These are phyloP conservation scores for Peronospora farinosa DNA, from an alignment of 352 stramenopile species.

Conservation along the genomic window DNA sequence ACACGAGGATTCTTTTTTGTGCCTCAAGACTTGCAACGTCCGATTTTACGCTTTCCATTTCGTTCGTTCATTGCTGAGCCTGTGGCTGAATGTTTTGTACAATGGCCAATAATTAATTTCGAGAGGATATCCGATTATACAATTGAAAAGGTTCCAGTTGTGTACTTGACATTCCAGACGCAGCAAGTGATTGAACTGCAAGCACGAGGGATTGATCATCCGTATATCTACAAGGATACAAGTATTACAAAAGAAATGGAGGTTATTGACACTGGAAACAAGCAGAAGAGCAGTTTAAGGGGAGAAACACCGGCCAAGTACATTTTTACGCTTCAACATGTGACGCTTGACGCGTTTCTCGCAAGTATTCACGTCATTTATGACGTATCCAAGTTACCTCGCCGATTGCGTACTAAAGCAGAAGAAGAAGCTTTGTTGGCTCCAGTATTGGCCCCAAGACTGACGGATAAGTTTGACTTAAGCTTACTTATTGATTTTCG, in stretches of 20 bases:
- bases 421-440: slow-evolving; percentile 63
- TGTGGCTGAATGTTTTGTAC: slow-evolving; percentile 44
- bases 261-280: slow-evolving; percentile 6
- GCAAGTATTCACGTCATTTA: slow-evolving; percentile 52
- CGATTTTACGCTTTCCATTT: slow-evolving; percentile 82
- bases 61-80: slow-evolving; percentile 49
- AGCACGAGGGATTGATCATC: slow-evolving; percentile 58
- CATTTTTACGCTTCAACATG: slow-evolving; percentile 75
- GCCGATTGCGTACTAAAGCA: slow-evolving; percentile 43
- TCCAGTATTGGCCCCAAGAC: slow-evolving; percentile 51
- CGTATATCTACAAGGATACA: slow-evolving; percentile 43
- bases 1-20: slow-evolving; percentile 88
- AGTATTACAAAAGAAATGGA: not conserved
- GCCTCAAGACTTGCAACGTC: slow-evolving; percentile 55
- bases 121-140: no score
- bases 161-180: slow-evolving; percentile 60
- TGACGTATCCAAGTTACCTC: slow-evolving; percentile 46
- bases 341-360: slow-evolving; percentile 56
- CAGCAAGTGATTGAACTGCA: slow-evolving; percentile 67
- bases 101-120: slow-evolving; percentile 1
- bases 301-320: slow-evolving; percentile 35
- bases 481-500: slow-evolving; percentile 82
- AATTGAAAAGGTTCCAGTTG: no score
- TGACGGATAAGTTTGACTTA: slow-evolving; percentile 65
- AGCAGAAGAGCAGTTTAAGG: slow-evolving; percentile 5